Evolutionary conservation across 768 basidiomycete species (phyloP), one percentile per base, ranked within the genome.

Genomic region (Kwoniella shandongensis): DNA sequence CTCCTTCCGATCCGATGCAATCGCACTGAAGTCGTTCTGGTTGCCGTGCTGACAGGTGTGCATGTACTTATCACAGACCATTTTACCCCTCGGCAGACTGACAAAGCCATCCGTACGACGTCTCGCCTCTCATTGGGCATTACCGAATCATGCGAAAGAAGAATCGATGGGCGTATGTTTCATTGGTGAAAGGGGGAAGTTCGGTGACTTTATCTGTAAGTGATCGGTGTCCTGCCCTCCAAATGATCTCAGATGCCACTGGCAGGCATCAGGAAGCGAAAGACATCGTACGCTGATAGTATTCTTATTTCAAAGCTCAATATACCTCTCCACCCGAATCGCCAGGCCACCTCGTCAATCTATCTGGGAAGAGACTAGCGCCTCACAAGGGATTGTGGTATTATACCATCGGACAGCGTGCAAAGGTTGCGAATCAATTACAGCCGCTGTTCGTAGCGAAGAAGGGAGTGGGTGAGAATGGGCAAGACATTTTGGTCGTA

Each of bases 161-260:
- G 93, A 98, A 70, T 91, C 89, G 75, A 91, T 94, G 84, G 93
- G 93, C 0, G 82, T 98, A 17, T 98, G 93, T 69, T 98, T 98
- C 62, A 85, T 98, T 1, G 93, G 92, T 4, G 84, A 92, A 70
- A 84, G 86, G 67, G 80, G 81, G 10, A 82, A 79, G 45, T 93
- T 94, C 63, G 79, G 81, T 25, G 77, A 82, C 8, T 97, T 93
- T 70, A 74, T 93, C 46, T 82, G 89, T 88, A 58, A 60, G 82
- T 76, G 7, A 6, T 32, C n/a, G n/a, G n/a, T n/a, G n/a, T n/a
- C n/a, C n/a, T n/a, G n/a, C n/a, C n/a, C n/a, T n/a, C n/a, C n/a
- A n/a, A n/a, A n/a, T n/a, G n/a, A n/a, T n/a, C n/a, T n/a, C n/a
- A n/a, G n/a, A n/a, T n/a, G n/a, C n/a, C n/a, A n/a, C n/a, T n/a